Evolutionary conservation across 495 filamentous ascomycete genomes (phyloP).

Genomic region (Thozetella sp.): DNA sequence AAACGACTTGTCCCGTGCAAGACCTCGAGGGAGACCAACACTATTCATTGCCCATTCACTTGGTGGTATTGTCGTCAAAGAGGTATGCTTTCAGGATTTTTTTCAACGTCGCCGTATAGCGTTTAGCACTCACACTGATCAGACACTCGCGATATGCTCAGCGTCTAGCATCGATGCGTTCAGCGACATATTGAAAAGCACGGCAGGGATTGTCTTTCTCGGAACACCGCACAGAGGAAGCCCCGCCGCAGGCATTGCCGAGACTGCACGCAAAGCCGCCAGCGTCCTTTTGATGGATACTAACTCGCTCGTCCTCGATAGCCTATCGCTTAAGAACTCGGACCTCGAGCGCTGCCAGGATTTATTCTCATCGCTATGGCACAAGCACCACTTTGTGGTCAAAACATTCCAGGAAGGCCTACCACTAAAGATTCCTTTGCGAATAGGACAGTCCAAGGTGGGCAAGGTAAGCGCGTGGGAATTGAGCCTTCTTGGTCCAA

Average conservation of each 20-base stretch:
- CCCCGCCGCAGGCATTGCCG: constrained; percentile 4
- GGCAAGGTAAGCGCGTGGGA: too few species aligned
- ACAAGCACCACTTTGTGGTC: constrained; percentile 8
- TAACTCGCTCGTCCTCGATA: not conserved
- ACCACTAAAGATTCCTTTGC: too few species aligned
- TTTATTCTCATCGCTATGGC: constrained; percentile 5
- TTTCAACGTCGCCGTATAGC: not conserved
- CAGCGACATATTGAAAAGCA: constrained; percentile 24
- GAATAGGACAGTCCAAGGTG: too few species aligned
- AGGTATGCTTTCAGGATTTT: too few species aligned
- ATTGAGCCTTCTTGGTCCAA: not conserved
- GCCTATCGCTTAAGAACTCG: not conserved
- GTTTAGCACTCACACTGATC: not conserved
- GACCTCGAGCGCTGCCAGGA: constrained; percentile 6
- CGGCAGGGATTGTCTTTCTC: constrained; percentile 32
- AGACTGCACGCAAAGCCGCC: not conserved
- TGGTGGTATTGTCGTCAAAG: not conserved
- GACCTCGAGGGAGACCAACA: constrained; percentile 19
- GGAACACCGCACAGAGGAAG: constrained; percentile 35
- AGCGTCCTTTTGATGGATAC: not conserved
- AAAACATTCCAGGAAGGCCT: constrained; percentile 11
- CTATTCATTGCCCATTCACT: constrained; percentile 35
- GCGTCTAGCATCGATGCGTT: not conserved
- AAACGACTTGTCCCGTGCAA: not conserved
- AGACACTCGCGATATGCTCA: not conserved